A percentile compares a stretch with the other conserved stretches of the same genome.
phyloP scores from a whole-genome alignment of 2,329 filamentous ascomycete species.

The Alternaria tenuissima region DNA sequence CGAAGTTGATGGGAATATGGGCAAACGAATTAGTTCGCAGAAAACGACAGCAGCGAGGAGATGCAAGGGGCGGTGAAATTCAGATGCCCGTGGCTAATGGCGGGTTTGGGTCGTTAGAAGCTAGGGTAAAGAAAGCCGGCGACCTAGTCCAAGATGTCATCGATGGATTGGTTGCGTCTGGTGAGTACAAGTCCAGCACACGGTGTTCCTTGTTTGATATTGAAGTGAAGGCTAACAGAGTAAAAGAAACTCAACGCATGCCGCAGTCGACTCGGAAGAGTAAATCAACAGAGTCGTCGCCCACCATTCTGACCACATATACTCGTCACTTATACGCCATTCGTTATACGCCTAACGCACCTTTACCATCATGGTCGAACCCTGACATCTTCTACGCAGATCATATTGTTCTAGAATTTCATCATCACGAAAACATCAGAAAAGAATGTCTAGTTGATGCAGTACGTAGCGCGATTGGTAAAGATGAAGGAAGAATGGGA shows the following conservation, averaged over 20 bases:
- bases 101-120: not conserved
- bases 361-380: constrained; percentile 20
- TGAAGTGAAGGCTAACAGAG: not conserved
- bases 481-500: constrained; percentile 23
- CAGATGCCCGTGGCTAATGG: not conserved
- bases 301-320: constrained; percentile 15
- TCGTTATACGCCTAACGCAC: constrained; percentile 14
- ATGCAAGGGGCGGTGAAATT: not conserved
- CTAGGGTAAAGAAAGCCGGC: constrained; percentile 9
- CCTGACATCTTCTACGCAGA: constrained; percentile 18
- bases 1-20: constrained; percentile 29
- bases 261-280: not conserved
- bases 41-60: constrained; percentile 6
- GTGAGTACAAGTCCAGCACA: not conserved
- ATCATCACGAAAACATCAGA: constrained; percentile 3
- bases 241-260: not conserved
- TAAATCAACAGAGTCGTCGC: not conserved
- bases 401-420: constrained; percentile 23
- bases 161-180: constrained; percentile 10
- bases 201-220: not conserved
- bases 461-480: constrained; percentile 17
- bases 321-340: constrained; percentile 17
- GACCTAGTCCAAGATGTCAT: constrained; percentile 23
- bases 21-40: constrained; percentile 20
- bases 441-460: constrained; percentile 15